Percentiles rank a stretch among this genome's conserved stretches.
phyloP scores from a whole-genome alignment of 1,284 basidiomycete species.

The Thelephora terrestris region DNA sequence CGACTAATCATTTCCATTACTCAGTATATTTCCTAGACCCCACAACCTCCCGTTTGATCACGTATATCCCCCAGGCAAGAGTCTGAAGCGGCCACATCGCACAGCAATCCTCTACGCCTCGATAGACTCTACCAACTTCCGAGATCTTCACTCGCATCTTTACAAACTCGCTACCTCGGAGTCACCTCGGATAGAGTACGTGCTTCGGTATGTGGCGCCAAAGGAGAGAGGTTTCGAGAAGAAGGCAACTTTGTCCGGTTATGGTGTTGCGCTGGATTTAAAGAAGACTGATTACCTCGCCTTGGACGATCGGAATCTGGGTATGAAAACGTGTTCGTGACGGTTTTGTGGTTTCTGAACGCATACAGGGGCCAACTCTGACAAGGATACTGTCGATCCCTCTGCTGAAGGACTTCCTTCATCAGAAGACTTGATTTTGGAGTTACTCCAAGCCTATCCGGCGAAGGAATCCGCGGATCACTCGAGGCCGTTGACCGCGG shows the following conservation, averaged over 20 bases:
- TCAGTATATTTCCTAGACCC: constrained; percentile 19
- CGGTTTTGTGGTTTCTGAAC: neutral
- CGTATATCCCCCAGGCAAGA: constrained; percentile 37
- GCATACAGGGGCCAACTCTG: constrained; percentile 6
- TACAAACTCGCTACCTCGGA: constrained; percentile 36
- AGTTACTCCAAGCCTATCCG: constrained; percentile 47
- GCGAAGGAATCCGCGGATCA: constrained; percentile 40
- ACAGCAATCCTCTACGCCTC: constrained; percentile 72
- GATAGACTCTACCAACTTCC: constrained; percentile 48
- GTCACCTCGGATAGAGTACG: constrained; percentile 51
- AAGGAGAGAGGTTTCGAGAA: constrained; percentile 11
- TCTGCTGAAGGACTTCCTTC: constrained; percentile 14
- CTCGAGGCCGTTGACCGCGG: constrained; percentile 47
- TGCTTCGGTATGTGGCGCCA: constrained; percentile 61
- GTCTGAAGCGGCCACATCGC: constrained; percentile 32
- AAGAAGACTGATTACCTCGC: constrained; percentile 98
- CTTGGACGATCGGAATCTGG: constrained; percentile 66
- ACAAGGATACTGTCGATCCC: constrained; percentile 15
- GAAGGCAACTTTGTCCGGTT: constrained; percentile 65
- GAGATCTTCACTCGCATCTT: constrained; percentile 57
- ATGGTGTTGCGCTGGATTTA: constrained; percentile 84
- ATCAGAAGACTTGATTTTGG: constrained; percentile 32
- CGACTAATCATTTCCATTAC: neutral
- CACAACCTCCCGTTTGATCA: constrained; percentile 66
- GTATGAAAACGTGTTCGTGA: constrained; percentile 7